phyloP scores from a whole-genome alignment of 495 filamentous ascomycete species.

The Aspergillus nidulans region DNA sequence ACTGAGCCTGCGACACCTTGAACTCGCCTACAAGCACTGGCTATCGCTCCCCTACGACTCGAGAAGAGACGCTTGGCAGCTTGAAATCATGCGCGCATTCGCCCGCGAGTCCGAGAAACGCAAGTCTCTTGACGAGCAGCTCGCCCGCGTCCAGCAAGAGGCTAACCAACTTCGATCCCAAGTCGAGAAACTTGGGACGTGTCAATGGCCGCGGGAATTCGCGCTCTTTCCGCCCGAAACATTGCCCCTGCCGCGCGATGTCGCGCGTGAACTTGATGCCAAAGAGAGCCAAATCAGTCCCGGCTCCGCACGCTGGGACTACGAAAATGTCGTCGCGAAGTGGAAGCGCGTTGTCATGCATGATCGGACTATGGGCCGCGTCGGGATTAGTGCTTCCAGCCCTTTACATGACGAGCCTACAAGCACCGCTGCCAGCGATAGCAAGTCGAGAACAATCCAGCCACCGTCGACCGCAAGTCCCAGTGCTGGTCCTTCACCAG shows the following conservation, averaged over 20 bases:
- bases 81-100: constrained; percentile 73
- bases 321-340: constrained; percentile 52
- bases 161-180: constrained; percentile 66
- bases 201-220: constrained; percentile 70
- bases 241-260: constrained; percentile 51
- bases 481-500: constrained; percentile 27
- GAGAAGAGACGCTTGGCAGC: constrained; percentile 63
- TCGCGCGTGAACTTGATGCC: constrained; percentile 38
- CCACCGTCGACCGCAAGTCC: constrained; percentile 31
- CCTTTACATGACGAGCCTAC: constrained; percentile 17
- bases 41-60: constrained; percentile 49
- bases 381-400: constrained; percentile 29
- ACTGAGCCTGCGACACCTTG: constrained; percentile 59
- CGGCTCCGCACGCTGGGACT: constrained; percentile 47
- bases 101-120: constrained; percentile 63
- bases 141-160: constrained; percentile 64
- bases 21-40: constrained; percentile 70
- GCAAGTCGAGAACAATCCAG: constrained; percentile 26
- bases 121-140: constrained; percentile 54
- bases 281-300: constrained; percentile 34
- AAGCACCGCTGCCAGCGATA: constrained; percentile 3
- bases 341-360: constrained; percentile 55
- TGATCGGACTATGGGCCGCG: constrained; percentile 42
- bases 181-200: constrained; percentile 61
- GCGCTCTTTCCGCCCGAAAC: constrained; percentile 59